These are phyloP conservation scores for Linum lewisii DNA, from an alignment of 345 rosid species.

Conservation along the genomic window DNA sequence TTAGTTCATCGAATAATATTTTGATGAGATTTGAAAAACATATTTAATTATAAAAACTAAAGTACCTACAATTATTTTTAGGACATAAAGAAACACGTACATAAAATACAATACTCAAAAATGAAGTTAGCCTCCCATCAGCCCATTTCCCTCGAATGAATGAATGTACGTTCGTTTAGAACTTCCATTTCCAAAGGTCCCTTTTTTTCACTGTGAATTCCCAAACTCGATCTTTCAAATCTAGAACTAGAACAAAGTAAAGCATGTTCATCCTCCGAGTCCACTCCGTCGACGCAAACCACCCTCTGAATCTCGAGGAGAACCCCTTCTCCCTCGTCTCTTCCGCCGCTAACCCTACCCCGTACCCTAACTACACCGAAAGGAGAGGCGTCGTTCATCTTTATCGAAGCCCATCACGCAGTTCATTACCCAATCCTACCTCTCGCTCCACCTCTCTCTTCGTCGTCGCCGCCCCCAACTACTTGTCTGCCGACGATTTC, in stretches of 20 bases:
- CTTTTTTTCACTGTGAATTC: background rate
- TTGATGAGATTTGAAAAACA: no score
- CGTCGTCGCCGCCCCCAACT: conserved; percentile 79
- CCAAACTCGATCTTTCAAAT: background rate
- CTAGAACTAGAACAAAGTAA: background rate
- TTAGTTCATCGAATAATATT: no score
- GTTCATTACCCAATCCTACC: conserved; percentile 60
- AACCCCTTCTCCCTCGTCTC: conserved; percentile 25
- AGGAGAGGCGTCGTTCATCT: conserved; percentile 73
- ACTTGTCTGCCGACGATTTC: conserved; percentile 62
- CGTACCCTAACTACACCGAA: conserved; percentile 38
- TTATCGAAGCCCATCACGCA: conserved; percentile 46
- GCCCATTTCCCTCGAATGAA: no score
- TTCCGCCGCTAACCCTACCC: conserved; percentile 18
- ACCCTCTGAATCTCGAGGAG: conserved; percentile 39
- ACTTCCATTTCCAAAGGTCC: background rate
- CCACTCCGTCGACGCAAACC: conserved; percentile 75
- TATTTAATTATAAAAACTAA: no score
- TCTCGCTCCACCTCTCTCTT: conserved; percentile 63
- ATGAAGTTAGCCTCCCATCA: no score
- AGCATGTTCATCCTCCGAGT: conserved; percentile 67
- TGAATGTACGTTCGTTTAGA: no score
- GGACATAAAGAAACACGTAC: no score
- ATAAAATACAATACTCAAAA: no score
- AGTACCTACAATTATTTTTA: no score